Conservation (phyloP, 1,284 basidiomycete species). For the Cronartium ribicola region DNA sequence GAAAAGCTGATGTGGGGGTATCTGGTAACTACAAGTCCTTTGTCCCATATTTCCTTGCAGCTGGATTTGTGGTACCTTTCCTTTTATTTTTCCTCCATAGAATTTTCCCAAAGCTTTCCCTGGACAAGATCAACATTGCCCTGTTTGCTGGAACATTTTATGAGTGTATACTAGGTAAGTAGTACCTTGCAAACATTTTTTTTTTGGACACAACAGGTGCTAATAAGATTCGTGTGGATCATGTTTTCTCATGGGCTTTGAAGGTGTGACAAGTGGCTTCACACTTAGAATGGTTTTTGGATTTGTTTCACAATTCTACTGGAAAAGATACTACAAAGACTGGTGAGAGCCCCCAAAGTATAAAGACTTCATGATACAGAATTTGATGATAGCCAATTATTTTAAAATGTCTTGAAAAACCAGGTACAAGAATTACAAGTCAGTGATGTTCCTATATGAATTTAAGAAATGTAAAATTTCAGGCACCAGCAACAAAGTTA, state of each 20-base stretch:
- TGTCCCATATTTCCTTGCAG: constrained; percentile 28
- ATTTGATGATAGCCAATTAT: too few species aligned
- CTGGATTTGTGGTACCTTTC: constrained; percentile 33
- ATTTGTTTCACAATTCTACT: constrained; percentile 34
- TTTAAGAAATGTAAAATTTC: background rate
- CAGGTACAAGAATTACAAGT: constrained; percentile 42
- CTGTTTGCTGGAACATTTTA: constrained; percentile 36
- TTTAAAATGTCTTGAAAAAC: too few species aligned
- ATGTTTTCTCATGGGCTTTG: background rate
- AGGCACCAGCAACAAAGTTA: too few species aligned
- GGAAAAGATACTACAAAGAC: constrained; percentile 30
- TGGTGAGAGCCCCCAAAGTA: constrained; percentile 14
- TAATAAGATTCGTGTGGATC: too few species aligned
- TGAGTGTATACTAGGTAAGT: constrained; percentile 31
- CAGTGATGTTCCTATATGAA: background rate
- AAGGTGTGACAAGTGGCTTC: constrained; percentile 38
- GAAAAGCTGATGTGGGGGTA: background rate
- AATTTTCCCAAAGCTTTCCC: constrained; percentile 13
- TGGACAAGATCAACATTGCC: constrained; percentile 32
- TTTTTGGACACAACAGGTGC: too few species aligned
- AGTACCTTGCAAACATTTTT: background rate
- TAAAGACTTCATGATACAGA: too few species aligned
- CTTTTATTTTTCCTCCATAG: constrained; percentile 27
- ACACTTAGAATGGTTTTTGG: constrained; percentile 30
- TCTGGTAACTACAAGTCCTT: constrained; percentile 14